A percentile compares a stretch with the other conserved stretches of the same genome.
Evolutionary conservation across 345 rosid genomes (phyloP).

Genomic region (Linum lewisii): DNA sequence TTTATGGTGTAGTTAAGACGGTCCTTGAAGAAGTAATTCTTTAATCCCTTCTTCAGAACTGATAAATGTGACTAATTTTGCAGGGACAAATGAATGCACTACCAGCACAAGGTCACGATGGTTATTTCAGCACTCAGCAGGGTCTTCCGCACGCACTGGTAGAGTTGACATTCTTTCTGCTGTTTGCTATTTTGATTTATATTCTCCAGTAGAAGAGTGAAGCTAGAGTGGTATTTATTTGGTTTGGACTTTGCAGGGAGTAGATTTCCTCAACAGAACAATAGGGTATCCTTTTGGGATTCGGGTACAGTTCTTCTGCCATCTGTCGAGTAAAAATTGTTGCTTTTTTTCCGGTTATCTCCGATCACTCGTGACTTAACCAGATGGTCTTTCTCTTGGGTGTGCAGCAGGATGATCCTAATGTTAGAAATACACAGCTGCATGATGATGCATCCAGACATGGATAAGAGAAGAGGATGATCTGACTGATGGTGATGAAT

Average conservation of each 20-base stretch:
- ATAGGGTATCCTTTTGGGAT: conserved; percentile 40
- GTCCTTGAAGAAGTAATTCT: background rate
- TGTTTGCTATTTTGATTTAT: background rate
- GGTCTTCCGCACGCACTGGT: conserved; percentile 48
- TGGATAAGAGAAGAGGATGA: conserved; percentile 10
- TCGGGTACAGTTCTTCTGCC: conserved; percentile 36
- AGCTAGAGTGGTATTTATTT: conserved; percentile 3
- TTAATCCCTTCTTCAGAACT: background rate
- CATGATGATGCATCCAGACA: conserved; percentile 76
- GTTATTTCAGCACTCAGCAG: conserved; percentile 42
- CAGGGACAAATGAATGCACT: conserved; percentile 54
- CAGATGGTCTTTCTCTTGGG: conserved; percentile 2
- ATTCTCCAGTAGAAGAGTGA: background rate
- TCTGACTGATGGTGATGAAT: no score
- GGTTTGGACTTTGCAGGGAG: conserved; percentile 34
- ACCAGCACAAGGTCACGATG: conserved; percentile 40
- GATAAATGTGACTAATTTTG: conserved; percentile 8
- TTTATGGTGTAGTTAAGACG: no score
- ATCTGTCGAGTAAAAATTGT: background rate
- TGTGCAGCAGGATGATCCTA: conserved; percentile 57
- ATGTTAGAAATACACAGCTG: conserved; percentile 56
- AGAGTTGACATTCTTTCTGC: conserved; percentile 7
- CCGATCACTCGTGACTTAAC: background rate
- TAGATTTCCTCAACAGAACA: conserved; percentile 64
- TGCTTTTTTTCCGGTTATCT: no score